Evolutionary conservation across 2,329 filamentous ascomycete species (phyloP).

Genomic region (Tricladium varicosporioides): DNA sequence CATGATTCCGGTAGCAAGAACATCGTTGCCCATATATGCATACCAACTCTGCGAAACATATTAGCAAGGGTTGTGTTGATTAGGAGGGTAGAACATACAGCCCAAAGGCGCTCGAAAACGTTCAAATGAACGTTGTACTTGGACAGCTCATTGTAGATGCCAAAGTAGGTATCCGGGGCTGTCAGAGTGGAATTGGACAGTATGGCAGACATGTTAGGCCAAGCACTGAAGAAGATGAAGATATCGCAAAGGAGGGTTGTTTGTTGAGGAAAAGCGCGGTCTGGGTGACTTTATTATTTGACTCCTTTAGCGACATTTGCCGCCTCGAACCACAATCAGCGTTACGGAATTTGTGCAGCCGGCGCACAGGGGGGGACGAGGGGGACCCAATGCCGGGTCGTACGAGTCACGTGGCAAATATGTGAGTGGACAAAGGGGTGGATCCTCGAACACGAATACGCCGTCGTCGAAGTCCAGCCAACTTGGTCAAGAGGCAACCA

Average conservation of each 20-base stretch:
- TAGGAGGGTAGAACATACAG: constrained; percentile 49
- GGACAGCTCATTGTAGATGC: constrained; percentile 61
- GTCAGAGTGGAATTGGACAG: constrained; percentile 30
- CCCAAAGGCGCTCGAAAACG: constrained; percentile 85
- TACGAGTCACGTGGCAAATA: background rate
- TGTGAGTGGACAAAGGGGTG: background rate
- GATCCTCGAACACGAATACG: background rate
- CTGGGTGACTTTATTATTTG: background rate
- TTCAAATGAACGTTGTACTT: constrained; percentile 79
- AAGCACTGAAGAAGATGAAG: background rate
- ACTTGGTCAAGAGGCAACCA: no score
- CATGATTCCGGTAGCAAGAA: constrained; percentile 94
- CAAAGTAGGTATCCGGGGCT: constrained; percentile 44
- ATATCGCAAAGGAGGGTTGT: constrained; percentile 1
- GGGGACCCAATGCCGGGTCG: background rate
- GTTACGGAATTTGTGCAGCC: background rate
- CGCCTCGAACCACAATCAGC: background rate
- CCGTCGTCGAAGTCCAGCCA: no score
- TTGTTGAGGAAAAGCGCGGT: constrained; percentile 4
- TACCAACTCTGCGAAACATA: constrained; percentile 69
- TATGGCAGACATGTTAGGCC: constrained; percentile 20
- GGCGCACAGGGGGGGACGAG: background rate
- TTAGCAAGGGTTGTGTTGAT: constrained; percentile 20
- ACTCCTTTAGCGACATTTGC: background rate
- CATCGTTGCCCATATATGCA: constrained; percentile 96